Evolutionary conservation across 2,329 filamentous ascomycete genomes (phyloP).

Genomic region (Cladophialophora carrionii): DNA sequence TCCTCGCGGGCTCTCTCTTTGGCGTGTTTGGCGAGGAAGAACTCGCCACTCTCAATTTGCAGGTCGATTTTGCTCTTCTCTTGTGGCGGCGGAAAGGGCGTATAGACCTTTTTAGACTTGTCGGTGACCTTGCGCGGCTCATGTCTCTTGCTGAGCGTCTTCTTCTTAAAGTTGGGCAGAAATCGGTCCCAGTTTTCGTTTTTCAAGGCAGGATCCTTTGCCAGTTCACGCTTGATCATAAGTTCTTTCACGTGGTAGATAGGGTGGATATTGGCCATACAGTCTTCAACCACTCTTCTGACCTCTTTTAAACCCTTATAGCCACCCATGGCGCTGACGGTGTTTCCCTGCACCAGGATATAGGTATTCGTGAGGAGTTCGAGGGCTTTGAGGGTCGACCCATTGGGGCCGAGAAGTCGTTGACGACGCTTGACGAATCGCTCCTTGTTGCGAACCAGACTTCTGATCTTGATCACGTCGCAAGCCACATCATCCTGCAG

Average conservation of each 20-base stretch:
- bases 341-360: conserved; percentile 95
- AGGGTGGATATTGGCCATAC: conserved; percentile 91
- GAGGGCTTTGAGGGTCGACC: conserved; percentile 89
- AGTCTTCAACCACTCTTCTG: conserved; percentile 85
- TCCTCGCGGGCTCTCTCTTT: conserved; percentile 82
- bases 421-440: conserved; percentile 94
- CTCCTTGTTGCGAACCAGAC: conserved; percentile 88
- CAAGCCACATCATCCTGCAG: conserved; percentile 88
- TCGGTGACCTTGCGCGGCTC: conserved; percentile 85
- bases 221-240: conserved; percentile 91
- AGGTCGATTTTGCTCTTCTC: conserved; percentile 99
- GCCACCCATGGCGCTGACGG: conserved; percentile 85
- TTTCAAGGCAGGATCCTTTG: conserved; percentile 82
- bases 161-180: conserved; percentile 95
- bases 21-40: conserved; percentile 89
- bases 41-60: conserved; percentile 97
- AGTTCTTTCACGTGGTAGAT: conserved; percentile 94
- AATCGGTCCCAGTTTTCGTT: conserved; percentile 95
- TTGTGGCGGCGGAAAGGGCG: conserved; percentile 91
- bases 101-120: conserved; percentile 93
- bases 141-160: conserved; percentile 79
- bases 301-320: conserved; percentile 95
- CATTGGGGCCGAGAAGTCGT: conserved; percentile 86
- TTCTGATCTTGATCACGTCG: conserved; percentile 95
- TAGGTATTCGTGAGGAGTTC: conserved; percentile 91